Evolutionary conservation across 2,329 filamentous ascomycete species (phyloP), one percentile per base, ranked within the genome.

Genomic region (Monosporascus cannonballus): DNA sequence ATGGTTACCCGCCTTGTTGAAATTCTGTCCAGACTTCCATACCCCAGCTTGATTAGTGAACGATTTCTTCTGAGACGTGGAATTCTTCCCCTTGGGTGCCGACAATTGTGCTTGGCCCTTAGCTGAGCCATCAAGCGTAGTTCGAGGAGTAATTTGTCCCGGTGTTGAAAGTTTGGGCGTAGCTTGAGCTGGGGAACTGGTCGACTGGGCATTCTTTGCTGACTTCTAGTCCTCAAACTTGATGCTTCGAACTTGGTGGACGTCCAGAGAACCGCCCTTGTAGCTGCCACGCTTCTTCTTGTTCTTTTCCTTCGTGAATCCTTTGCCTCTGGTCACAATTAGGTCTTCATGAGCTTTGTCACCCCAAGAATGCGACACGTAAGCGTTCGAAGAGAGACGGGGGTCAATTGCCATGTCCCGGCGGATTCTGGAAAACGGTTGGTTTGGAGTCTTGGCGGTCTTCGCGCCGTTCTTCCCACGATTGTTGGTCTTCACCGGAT

Each of bases 241-340:
- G 75, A 96, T 88, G 54, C 89, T 87, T 73, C 93, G 92, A 59
- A 87, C 87, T 20, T 86, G 84, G 15, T 79, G 73, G 50, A 93
- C 88, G 68, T 99, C 92, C 64, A 99, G 96, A 50, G 80, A 73
- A 6, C 94, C 94, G 45, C 94, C 94, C 47, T 88, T 85, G 78
- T 96, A 99, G 60, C 87, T 90, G 49, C 94, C 94, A 62, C 85
- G 80, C 80, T 91, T 92, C 81, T 91, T 94, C 80, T 99, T 99
- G 75, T 99, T 99, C 85, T 99, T 99, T 77, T 97, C 94, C 78
- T 99, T 99, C 55, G 93, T 97, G 74, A 99, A 99, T 4, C 90
- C 91, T 76, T 96, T 97, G 64, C 94, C 94, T 69, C 87, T 90
- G 34, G 93, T 97, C 39, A 96, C 82, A 48, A 91, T 89, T 57